These are phyloP conservation scores for Acrocalymma vagum DNA, from an alignment of 2,329 filamentous ascomycete genomes.

Conservation along the genomic window DNA sequence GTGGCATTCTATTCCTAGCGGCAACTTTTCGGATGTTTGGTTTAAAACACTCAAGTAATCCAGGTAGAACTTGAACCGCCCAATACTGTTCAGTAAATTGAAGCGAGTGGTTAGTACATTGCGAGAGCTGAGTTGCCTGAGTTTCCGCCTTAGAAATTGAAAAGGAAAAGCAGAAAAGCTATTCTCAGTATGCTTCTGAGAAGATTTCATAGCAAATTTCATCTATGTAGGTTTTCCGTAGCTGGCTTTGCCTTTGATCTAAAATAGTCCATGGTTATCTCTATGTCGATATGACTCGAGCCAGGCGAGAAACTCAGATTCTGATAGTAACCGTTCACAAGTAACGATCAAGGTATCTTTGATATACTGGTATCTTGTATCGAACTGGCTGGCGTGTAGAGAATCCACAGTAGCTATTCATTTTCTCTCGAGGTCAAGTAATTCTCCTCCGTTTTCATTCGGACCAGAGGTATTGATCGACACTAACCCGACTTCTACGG, in stretches of 20 bases:
- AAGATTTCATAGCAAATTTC: constrained; percentile 36
- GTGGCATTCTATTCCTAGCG: constrained; percentile 20
- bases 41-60: constrained; percentile 4
- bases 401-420: too few species aligned
- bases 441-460: too few species aligned
- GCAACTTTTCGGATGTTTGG: constrained; percentile 2
- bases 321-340: constrained; percentile 53
- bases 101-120: constrained; percentile 30
- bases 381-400: too few species aligned
- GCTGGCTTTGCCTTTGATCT: constrained; percentile 54
- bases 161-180: constrained; percentile 31
- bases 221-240: constrained; percentile 56
- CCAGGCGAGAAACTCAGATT: constrained; percentile 48
- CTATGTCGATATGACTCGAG: constrained; percentile 32
- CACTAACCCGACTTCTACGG: too few species aligned
- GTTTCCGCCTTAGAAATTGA: constrained; percentile 29
- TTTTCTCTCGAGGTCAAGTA: too few species aligned
- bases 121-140: constrained; percentile 32
- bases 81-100: constrained; percentile 29
- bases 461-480: too few species aligned
- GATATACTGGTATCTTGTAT: too few species aligned
- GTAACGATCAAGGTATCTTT: too few species aligned
- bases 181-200: constrained; percentile 12
- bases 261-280: constrained; percentile 53
- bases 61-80: constrained; percentile 12